Percentiles rank a stretch among this genome's conserved stretches.
These are phyloP conservation scores for Naganishia albida DNA, from an alignment of 1,284 basidiomycete species.

Conservation along the genomic window DNA sequence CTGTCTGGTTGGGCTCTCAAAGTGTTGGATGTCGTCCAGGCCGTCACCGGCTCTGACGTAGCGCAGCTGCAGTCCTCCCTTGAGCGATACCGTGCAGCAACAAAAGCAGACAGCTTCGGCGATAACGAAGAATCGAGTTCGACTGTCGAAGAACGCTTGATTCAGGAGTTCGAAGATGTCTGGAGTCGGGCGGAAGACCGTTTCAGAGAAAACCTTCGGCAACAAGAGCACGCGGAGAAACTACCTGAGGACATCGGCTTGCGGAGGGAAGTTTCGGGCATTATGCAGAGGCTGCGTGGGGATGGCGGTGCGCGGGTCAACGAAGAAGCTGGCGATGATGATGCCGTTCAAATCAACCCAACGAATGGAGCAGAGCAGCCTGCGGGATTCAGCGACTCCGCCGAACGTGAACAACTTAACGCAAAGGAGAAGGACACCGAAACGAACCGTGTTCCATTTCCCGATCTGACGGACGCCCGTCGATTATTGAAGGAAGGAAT, in stretches of 20 bases:
- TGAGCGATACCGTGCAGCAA: neutral
- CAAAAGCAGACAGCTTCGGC: no score
- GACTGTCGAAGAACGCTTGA: neutral
- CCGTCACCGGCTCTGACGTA: conserved; percentile 4
- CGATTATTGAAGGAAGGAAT: neutral
- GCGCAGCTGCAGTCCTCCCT: neutral
- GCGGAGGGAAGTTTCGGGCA: neutral
- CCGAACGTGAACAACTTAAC: neutral
- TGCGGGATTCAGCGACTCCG: neutral
- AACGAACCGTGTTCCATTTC: no score
- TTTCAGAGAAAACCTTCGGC: neutral
- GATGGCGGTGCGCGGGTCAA: neutral
- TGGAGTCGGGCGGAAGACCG: conserved; percentile 1
- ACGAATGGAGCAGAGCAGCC: neutral
- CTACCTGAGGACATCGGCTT: neutral
- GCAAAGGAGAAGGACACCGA: neutral
- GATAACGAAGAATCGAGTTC: neutral
- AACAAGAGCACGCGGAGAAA: neutral
- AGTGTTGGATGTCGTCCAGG: conserved; percentile 8
- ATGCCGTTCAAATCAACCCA: neutral
- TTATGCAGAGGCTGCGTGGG: neutral
- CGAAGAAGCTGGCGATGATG: neutral
- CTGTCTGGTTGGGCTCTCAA: conserved; percentile 6
- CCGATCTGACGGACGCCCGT: neutral
- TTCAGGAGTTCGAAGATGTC: neutral